Percentiles rank a stretch among this genome's conserved stretches.
phyloP scores from a whole-genome alignment of 257 asterid genomes.

The Ajuga chamaepitys region DNA sequence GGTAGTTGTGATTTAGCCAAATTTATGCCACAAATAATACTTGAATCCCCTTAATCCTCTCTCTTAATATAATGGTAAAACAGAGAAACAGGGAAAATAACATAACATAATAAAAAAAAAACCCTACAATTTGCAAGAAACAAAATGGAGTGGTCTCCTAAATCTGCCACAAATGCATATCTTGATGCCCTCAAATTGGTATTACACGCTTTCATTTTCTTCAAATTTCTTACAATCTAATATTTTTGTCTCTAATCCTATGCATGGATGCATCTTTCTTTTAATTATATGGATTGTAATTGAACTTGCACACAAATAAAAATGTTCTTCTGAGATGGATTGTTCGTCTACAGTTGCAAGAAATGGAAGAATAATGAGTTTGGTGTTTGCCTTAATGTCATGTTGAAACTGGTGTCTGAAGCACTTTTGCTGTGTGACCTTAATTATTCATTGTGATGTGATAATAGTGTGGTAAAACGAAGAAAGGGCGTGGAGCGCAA shows the following conservation, averaged over 20 bases:
- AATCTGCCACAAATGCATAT: constrained; percentile 54
- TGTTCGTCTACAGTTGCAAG: no score
- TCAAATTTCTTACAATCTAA: not conserved
- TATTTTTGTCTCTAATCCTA: not conserved
- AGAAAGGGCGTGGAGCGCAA: constrained; percentile 23
- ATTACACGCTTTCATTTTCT: not conserved
- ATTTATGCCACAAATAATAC: constrained; percentile 18
- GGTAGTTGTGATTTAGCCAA: not conserved
- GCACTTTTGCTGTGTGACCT: no score
- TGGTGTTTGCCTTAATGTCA: not conserved
- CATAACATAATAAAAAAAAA: constrained; percentile 9
- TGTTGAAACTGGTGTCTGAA: not conserved
- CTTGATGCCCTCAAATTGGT: constrained; percentile 62
- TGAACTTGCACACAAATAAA: no score
- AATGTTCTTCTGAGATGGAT: not conserved
- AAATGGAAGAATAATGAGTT: not conserved
- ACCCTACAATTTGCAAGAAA: constrained; percentile 16
- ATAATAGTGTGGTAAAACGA: constrained; percentile 30
- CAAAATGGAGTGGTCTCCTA: constrained; percentile 58
- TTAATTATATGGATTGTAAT: no score
- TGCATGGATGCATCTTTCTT: not conserved
- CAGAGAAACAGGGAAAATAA: not conserved
- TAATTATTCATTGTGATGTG: not conserved
- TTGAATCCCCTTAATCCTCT: constrained; percentile 33
- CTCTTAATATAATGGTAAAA: not conserved